Conservation (phyloP, 169 alveolate genomes). For the Ichthyophthirius multifiliis region DNA sequence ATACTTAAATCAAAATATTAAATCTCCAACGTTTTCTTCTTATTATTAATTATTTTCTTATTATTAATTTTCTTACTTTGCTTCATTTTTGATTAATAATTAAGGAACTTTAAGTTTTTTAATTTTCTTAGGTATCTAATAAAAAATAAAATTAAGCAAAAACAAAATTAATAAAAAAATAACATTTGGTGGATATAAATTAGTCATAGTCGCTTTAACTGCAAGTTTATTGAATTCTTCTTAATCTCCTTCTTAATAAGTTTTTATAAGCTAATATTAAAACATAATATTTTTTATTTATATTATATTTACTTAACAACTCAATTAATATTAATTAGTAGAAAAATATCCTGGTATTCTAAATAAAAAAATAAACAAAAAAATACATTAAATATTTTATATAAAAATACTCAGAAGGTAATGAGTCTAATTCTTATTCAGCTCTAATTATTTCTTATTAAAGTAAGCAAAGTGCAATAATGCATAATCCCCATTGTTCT, state of each 20-base stretch:
- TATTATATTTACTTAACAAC: neutral
- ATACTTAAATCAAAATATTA: no score
- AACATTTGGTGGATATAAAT: no score
- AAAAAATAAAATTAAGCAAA: no score
- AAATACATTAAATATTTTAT: neutral
- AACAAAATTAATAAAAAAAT: no score
- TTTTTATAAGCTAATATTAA: neutral
- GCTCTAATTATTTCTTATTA: neutral
- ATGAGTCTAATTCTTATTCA: constrained; percentile 1
- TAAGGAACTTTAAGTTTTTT: no score
- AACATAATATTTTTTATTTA: neutral
- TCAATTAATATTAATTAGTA: neutral
- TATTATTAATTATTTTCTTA: no score
- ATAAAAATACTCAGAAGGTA: neutral
- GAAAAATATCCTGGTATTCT: neutral
- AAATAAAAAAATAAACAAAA: neutral
- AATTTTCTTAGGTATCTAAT: no score
- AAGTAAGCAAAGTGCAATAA: neutral
- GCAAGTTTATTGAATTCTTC: neutral
- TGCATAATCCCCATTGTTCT: neutral
- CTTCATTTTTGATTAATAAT: no score
- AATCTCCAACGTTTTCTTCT: no score
- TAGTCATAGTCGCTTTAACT: neutral
- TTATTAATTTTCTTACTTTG: no score
- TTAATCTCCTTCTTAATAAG: neutral